Conservation (phyloP, 2,329 filamentous ascomycete species). For the Sporothrix inflata region DNA sequence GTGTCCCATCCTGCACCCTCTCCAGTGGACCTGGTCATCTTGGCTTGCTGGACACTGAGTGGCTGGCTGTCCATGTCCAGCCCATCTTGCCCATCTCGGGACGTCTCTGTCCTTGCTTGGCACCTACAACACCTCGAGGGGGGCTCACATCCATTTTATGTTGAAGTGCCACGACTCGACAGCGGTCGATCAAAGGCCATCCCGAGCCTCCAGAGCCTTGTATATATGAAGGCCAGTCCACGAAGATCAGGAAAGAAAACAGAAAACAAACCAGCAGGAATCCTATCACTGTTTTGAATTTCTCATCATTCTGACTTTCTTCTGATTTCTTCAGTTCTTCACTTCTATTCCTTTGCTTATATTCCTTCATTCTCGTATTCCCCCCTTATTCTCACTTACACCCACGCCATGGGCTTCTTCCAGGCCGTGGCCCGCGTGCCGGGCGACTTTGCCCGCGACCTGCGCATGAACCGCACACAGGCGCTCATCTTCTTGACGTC, state of each 20-base stretch:
- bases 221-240: conserved; percentile 13
- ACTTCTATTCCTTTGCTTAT: not conserved
- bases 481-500: conserved; percentile 25
- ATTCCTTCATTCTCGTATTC: not conserved
- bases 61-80: not conserved
- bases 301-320: not conserved
- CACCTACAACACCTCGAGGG: not conserved
- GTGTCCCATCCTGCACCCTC: not conserved
- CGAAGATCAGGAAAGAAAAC: not conserved
- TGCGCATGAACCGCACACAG: conserved; percentile 18
- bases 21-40: not conserved
- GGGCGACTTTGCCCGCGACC: conserved; percentile 11
- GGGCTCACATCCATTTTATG: conserved; percentile 1
- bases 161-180: not conserved
- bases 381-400: not conserved
- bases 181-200: conserved; percentile 10
- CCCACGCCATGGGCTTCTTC: conserved; percentile 13
- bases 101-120: conserved; percentile 13
- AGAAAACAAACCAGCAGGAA: not conserved
- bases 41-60: not conserved
- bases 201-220: not conserved
- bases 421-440: conserved; percentile 2
- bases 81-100: conserved; percentile 11
- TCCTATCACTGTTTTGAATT: no score
- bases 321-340: not conserved